Conservation (phyloP, 2,329 filamentous ascomycete species). For the Cylindrodendrum hubeiense region DNA sequence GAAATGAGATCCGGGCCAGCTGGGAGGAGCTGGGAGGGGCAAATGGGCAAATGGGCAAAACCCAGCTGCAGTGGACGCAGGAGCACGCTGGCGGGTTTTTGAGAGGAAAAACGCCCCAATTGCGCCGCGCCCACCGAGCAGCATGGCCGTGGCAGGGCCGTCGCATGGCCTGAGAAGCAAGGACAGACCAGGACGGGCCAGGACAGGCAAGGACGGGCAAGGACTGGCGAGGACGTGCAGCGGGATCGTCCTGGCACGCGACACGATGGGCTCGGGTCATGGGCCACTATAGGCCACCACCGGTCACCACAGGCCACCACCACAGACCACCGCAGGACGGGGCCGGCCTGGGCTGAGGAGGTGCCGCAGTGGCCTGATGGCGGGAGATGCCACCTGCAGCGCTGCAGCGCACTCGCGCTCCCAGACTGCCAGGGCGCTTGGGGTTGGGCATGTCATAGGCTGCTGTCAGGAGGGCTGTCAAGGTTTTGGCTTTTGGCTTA, state of each 20-base stretch:
- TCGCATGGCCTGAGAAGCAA: constrained; percentile 28
- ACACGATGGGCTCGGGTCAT: constrained; percentile 18
- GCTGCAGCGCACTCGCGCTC: background rate
- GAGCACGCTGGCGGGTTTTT: constrained; percentile 13
- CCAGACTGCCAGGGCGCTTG: background rate
- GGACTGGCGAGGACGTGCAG: constrained; percentile 24
- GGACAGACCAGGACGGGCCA: constrained; percentile 30
- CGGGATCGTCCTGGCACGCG: constrained; percentile 41
- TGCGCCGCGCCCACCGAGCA: constrained; percentile 21
- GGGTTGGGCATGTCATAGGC: constrained; percentile 20
- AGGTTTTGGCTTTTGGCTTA: constrained; percentile 33
- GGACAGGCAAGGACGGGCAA: constrained; percentile 32
- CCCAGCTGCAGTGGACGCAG: constrained; percentile 12
- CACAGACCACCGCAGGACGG: constrained; percentile 16
- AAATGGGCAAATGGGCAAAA: constrained; percentile 5
- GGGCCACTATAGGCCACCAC: constrained; percentile 9
- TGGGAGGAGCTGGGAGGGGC: background rate
- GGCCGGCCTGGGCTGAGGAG: constrained; percentile 29
- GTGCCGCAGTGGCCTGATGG: constrained; percentile 39
- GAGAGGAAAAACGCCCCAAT: constrained; percentile 16
- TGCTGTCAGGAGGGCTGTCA: constrained; percentile 11
- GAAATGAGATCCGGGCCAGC: background rate
- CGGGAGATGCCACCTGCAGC: constrained; percentile 15
- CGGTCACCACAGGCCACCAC: constrained; percentile 17
- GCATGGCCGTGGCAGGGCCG: constrained; percentile 35